Base-by-base conservation (phyloP, 495 filamentous ascomycete species). In the Echria macrotheca region DNA sequence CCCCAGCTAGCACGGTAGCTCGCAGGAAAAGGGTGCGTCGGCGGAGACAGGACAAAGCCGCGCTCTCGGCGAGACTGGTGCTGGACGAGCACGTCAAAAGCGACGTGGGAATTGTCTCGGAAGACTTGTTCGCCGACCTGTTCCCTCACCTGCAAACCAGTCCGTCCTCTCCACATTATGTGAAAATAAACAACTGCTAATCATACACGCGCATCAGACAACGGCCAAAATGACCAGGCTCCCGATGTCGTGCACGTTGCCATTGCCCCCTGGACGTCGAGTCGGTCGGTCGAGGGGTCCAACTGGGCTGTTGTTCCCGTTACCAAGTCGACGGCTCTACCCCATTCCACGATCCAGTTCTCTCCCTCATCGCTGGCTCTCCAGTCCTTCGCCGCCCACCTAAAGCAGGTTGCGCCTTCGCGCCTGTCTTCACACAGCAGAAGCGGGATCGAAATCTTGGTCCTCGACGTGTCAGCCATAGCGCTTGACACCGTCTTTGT, bases 291-390 rank as follows among this genome's bases (percentile, higher is more conserved):
- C 35, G 78, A 87, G 65, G 76, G 80, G 36, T 74, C 76, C 21
- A 69, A 74, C 11, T 98, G 93, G 93, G 87, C 88, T 0, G 77
- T 96, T 39, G 77, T 98, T 23, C 88, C 91, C 10, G 83, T 96
- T 28, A 77, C 76, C 4, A 66, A 68, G 44, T 81, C 78, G 18
- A 71, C 71, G 29, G 72, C 74, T 11, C 72, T 85, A 32, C 75
- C 82, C 14, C 80, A 86, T 47, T 86, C 81, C 1, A 91, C 88
- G 2, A 72, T 96, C 12, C 78, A 87, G 40, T 89, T 95, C 58
- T 87, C 91, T n/a, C 81, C 87, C 18, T 77, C 81, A 8, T 85
- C 89, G 8, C 75, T 84, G 31, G 85, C 86, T 5, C 73, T 95
- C 6, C 87, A 94, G 61, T 77, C 82, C 26, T 89, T 95, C 53